phyloP scores from a whole-genome alignment of 2,329 filamentous ascomycete genomes.

The Fusarium globosum region DNA sequence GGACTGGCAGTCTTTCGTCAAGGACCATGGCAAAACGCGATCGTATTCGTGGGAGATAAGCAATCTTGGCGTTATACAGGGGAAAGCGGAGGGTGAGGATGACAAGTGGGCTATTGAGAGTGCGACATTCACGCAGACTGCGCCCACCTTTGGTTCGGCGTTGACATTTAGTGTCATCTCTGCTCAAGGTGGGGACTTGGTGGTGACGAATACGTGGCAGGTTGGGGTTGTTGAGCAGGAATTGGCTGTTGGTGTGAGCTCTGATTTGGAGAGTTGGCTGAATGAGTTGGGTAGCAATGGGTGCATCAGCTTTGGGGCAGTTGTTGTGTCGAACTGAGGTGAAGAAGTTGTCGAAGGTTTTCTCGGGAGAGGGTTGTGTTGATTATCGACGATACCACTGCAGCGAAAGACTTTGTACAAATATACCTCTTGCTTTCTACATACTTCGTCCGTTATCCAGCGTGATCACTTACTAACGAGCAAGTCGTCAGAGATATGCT shows the following conservation, averaged over 20 bases:
- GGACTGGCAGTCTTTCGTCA: constrained; percentile 13
- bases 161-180: constrained; percentile 6
- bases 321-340: neutral
- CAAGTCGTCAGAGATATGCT: neutral
- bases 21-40: neutral
- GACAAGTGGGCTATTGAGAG: neutral
- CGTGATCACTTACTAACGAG: neutral
- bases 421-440: neutral
- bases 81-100: neutral
- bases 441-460: neutral
- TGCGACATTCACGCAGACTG: constrained; percentile 10
- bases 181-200: neutral
- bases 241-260: neutral
- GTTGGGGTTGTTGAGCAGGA: constrained; percentile 9
- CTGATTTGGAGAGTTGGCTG: constrained; percentile 14
- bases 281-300: neutral
- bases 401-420: too few species aligned
- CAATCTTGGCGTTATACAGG: constrained; percentile 21
- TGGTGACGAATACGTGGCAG: constrained; percentile 14
- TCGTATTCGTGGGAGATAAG: constrained; percentile 19
- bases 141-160: neutral
- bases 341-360: neutral
- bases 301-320: neutral
- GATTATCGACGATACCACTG: neutral
- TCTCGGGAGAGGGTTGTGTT: neutral